Percentiles rank a stretch among this genome's conserved stretches.
Evolutionary conservation across 2,329 filamentous ascomycete genomes (phyloP).

Genomic region (Colletotrichum tofieldiae): DNA sequence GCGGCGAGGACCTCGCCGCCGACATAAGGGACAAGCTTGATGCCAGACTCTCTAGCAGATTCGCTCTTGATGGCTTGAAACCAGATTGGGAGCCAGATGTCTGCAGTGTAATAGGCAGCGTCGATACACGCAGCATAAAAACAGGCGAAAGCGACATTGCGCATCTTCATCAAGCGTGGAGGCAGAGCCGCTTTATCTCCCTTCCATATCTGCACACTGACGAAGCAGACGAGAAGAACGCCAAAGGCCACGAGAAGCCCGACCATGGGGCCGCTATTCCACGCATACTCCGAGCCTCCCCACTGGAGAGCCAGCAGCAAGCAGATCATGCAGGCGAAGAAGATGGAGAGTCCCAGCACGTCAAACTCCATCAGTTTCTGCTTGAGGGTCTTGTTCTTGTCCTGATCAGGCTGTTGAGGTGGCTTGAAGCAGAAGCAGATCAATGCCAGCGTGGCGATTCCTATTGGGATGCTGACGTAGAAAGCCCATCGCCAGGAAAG

Average conservation of each 20-base stretch:
- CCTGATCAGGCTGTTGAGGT: conserved; percentile 8
- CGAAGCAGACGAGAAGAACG: conserved; percentile 50
- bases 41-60: conserved; percentile 51
- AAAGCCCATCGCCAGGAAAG: conserved; percentile 54
- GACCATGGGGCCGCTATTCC: conserved; percentile 53
- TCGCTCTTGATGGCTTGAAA: conserved; percentile 54
- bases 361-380: conserved; percentile 46
- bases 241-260: conserved; percentile 52
- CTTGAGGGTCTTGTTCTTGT: conserved; percentile 35
- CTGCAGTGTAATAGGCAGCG: conserved; percentile 51
- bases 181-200: conserved; percentile 56
- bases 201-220: conserved; percentile 53
- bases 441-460: conserved; percentile 44
- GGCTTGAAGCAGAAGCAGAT: conserved; percentile 49
- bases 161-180: conserved; percentile 51
- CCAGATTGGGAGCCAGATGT: conserved; percentile 53
- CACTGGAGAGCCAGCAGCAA: conserved; percentile 63
- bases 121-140: conserved; percentile 45
- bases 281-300: conserved; percentile 55
- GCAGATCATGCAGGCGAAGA: conserved; percentile 52
- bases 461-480: conserved; percentile 49
- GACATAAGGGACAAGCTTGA: conserved; percentile 52
- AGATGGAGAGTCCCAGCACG: conserved; percentile 43
- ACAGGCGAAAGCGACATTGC: conserved; percentile 45
- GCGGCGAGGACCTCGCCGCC: conserved; percentile 49